These are phyloP conservation scores for Tetracladium setigerum DNA, from an alignment of 495 filamentous ascomycete genomes.

Conservation along the genomic window DNA sequence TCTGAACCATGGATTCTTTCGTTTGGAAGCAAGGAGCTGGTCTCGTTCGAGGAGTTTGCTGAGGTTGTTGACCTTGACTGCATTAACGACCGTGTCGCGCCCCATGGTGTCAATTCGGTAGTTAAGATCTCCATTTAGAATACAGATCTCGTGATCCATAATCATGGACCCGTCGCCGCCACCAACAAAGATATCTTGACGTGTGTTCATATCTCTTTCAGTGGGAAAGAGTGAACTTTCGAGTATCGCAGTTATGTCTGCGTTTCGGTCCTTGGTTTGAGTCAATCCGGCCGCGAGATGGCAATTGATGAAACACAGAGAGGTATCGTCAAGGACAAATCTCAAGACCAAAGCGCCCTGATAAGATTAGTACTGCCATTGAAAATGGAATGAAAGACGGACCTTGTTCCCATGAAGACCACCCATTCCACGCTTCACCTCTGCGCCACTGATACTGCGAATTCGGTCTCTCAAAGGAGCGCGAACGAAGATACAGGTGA, in stretches of 20 bases:
- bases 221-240: conserved; percentile 65
- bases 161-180: conserved; percentile 96
- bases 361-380: not conserved
- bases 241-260: conserved; percentile 85
- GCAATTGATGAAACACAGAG: conserved; percentile 94
- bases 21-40: conserved; percentile 77
- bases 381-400: conserved; percentile 10
- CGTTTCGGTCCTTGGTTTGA: conserved; percentile 82
- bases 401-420: conserved; percentile 93
- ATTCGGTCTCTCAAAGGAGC: conserved; percentile 66
- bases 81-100: conserved; percentile 81
- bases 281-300: conserved; percentile 93
- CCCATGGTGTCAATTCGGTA: conserved; percentile 98
- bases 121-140: conserved; percentile 93
- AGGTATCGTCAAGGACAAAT: conserved; percentile 85
- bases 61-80: conserved; percentile 71
- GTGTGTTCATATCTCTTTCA: conserved; percentile 49
- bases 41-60: conserved; percentile 90
- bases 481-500: conserved; percentile 92
- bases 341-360: conserved; percentile 84
- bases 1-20: conserved; percentile 82
- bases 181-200: conserved; percentile 71
- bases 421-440: conserved; percentile 92
- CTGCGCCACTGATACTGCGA: conserved; percentile 64
- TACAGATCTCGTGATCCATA: conserved; percentile 91